A percentile compares a stretch with the other conserved stretches of the same genome.
Evolutionary conservation across 768 basidiomycete species (phyloP).

Genomic region (Tricholoma flavovirens): DNA sequence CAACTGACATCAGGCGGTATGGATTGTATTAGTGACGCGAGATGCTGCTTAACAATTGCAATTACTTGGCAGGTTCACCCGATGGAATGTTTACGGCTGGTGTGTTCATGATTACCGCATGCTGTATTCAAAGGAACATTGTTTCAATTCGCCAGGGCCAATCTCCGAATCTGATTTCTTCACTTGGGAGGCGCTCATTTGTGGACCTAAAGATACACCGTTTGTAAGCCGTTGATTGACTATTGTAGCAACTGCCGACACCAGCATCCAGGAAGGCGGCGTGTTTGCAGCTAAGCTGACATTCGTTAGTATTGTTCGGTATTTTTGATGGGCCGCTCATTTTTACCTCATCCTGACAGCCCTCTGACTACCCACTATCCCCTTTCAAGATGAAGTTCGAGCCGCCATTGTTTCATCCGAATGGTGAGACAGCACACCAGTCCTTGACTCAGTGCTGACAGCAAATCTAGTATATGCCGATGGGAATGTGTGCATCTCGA

Average conservation of each 20-base stretch:
- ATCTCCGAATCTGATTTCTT: slow-evolving; percentile 92
- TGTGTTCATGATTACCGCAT: slow-evolving; percentile 15
- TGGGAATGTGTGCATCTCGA: slow-evolving; percentile 97
- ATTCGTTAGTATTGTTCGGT: slow-evolving; percentile 58
- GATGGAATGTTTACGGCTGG: slow-evolving; percentile 98
- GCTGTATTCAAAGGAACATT: background rate
- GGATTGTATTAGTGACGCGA: slow-evolving; percentile 12
- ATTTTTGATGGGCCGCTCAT: slow-evolving; percentile 1
- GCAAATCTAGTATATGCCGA: slow-evolving; percentile 79
- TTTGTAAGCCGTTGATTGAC: slow-evolving; percentile 53
- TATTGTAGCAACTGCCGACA: background rate
- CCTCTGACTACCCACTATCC: slow-evolving; percentile 90
- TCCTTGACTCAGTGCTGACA: slow-evolving; percentile 7
- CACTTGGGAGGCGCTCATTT: slow-evolving; percentile 93
- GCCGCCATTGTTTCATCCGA: slow-evolving; percentile 95
- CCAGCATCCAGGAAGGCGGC: slow-evolving; percentile 72
- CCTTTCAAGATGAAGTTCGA: slow-evolving; percentile 99
- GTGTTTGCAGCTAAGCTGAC: slow-evolving; percentile 88
- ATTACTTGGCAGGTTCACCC: slow-evolving; percentile 55
- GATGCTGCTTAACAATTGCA: slow-evolving; percentile 2
- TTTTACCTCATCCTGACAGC: slow-evolving; percentile 47
- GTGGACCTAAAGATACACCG: slow-evolving; percentile 90
- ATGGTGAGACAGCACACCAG: slow-evolving; percentile 54
- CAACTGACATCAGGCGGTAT: slow-evolving; percentile 75
- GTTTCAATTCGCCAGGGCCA: slow-evolving; percentile 49